Conservation (phyloP, 371 early-diverging fungal genomes). For the Sporodiniella umbellata region DNA sequence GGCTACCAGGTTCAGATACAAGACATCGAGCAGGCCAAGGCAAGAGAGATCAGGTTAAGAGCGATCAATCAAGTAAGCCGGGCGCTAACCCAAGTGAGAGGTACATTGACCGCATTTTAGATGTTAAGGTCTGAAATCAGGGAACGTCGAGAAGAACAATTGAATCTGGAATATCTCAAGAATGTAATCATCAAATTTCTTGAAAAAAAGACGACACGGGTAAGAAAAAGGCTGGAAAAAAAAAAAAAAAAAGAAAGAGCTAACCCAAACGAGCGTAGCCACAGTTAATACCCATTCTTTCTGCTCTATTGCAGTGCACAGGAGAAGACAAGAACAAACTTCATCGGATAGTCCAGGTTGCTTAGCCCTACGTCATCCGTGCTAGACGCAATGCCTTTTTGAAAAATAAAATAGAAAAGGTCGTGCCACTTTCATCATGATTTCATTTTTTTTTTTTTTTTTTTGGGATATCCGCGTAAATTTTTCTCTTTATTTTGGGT, state of each 20-base stretch:
- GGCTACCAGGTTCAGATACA: slow-evolving; percentile 4
- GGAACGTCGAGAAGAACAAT: slow-evolving; percentile 35
- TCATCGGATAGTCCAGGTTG: slow-evolving; percentile 3
- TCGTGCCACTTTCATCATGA: too few relatives aligned
- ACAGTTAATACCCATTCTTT: slow-evolving; percentile 33
- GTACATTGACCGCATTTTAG: background rate
- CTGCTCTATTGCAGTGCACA: slow-evolving; percentile 30
- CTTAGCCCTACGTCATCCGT: too few relatives aligned
- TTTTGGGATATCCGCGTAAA: too few relatives aligned
- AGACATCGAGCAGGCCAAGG: slow-evolving; percentile 48
- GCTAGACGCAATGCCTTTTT: too few relatives aligned
- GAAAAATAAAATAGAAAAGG: too few relatives aligned
- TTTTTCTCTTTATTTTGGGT: too few relatives aligned
- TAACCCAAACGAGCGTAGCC: slow-evolving; percentile 15
- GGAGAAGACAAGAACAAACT: slow-evolving; percentile 27
- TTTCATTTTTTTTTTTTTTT: too few relatives aligned
- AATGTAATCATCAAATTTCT: slow-evolving; percentile 80
- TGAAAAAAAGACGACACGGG: slow-evolving; percentile 69
- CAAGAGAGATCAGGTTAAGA: slow-evolving; percentile 58
- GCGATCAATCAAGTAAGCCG: slow-evolving; percentile 43
- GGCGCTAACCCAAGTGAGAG: background rate
- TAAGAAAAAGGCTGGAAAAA: too few relatives aligned
- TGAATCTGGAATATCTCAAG: slow-evolving; percentile 78
- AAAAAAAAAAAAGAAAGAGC: too few relatives aligned
- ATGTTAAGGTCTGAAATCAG: slow-evolving; percentile 63